A percentile compares a stretch with the other conserved stretches of the same genome.
Conservation (phyloP, 73 alveolate species). For the Paramecium sonneborni region DNA sequence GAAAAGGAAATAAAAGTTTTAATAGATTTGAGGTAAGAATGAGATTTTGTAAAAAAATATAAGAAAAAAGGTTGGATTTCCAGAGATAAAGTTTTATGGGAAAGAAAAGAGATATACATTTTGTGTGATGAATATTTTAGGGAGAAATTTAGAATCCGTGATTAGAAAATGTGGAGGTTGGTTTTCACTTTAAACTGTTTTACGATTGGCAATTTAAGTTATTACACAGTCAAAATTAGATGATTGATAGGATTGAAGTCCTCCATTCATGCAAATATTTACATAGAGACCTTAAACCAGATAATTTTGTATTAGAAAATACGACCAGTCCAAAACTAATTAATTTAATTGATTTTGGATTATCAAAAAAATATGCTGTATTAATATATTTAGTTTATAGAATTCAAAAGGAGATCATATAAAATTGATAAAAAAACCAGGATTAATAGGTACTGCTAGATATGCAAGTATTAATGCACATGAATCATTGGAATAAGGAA, state of each 20-base stretch:
- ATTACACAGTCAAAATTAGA: slow-evolving; percentile 54
- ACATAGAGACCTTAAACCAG: slow-evolving; percentile 85
- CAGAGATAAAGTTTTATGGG: slow-evolving; percentile 66
- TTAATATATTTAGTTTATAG: not conserved
- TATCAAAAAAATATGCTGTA: slow-evolving; percentile 79
- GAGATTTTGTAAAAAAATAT: not conserved
- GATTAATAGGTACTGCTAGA: slow-evolving; percentile 95
- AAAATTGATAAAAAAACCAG: slow-evolving; percentile 88
- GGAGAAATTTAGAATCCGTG: slow-evolving; percentile 72
- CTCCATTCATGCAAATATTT: slow-evolving; percentile 72
- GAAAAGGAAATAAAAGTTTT: slow-evolving; percentile 71
- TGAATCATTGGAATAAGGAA: slow-evolving; percentile 68
- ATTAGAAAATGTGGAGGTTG: slow-evolving; percentile 65
- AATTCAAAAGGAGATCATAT: slow-evolving; percentile 89
- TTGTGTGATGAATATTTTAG: slow-evolving; percentile 72
- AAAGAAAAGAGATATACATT: slow-evolving; percentile 66
- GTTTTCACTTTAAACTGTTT: slow-evolving; percentile 61
- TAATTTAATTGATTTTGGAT: slow-evolving; percentile 91
- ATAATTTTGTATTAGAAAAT: slow-evolving; percentile 73
- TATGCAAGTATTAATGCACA: slow-evolving; percentile 73
- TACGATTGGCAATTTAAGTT: slow-evolving; percentile 70
- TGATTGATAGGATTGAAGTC: not conserved
- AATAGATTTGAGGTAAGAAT: slow-evolving; percentile 43
- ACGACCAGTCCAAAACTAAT: slow-evolving; percentile 61
- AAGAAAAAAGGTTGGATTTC: slow-evolving; percentile 65